phyloP scores from a whole-genome alignment of 257 asterid genomes.

The Striga asiatica region DNA sequence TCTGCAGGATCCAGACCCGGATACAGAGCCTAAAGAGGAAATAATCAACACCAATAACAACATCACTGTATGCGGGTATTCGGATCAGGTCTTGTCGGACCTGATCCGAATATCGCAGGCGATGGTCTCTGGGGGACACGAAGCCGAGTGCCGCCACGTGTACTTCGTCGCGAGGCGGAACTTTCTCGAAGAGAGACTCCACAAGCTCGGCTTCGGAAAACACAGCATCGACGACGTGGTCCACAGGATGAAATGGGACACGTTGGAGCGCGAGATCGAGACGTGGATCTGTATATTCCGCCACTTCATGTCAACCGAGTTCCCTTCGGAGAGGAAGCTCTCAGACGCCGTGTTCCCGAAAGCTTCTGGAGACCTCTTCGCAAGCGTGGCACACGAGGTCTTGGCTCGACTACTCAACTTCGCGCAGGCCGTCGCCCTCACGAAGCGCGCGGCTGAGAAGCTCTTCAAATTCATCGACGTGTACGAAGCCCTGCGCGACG shows the following conservation, averaged over 20 bases:
- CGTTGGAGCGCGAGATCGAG: constrained; percentile 57
- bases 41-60: constrained; percentile 15
- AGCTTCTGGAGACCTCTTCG: constrained; percentile 23
- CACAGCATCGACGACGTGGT: constrained; percentile 69
- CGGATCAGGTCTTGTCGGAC: constrained; percentile 27
- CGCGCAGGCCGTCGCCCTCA: constrained; percentile 49
- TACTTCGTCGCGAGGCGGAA: constrained; percentile 47
- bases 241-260: constrained; percentile 67
- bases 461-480: constrained; percentile 64
- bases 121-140: constrained; percentile 53
- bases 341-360: constrained; percentile 33
- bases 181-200: constrained; percentile 48
- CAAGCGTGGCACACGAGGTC: constrained; percentile 26
- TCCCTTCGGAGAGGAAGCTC: constrained; percentile 44
- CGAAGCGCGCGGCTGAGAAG: constrained; percentile 72
- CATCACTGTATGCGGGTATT: constrained; percentile 27
- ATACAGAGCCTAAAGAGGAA: constrained; percentile 17
- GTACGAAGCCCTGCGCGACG: constrained; percentile 56
- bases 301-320: constrained; percentile 22
- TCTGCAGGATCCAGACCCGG: constrained; percentile 6
- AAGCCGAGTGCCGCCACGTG: constrained; percentile 53
- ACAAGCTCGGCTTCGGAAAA: constrained; percentile 48
- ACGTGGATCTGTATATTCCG: constrained; percentile 51
- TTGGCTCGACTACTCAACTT: constrained; percentile 51
- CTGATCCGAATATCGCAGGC: constrained; percentile 32